phyloP scores from a whole-genome alignment of 768 basidiomycete species.

The Leccinum rimulosum region DNA sequence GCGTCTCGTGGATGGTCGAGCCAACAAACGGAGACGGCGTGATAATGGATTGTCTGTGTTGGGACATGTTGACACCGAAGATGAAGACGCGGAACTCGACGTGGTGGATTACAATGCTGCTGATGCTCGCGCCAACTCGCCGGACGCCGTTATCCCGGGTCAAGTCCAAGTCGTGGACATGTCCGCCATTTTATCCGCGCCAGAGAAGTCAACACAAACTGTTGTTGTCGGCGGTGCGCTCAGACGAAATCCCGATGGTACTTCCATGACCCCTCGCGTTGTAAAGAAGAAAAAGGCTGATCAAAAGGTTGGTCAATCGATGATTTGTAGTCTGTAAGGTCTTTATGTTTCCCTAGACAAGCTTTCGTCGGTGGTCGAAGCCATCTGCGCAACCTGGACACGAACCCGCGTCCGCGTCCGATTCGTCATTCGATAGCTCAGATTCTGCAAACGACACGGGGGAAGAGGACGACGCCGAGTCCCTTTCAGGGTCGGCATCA shows the following conservation, averaged over 20 bases:
- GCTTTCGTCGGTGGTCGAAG: conserved; percentile 53
- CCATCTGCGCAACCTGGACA: conserved; percentile 29
- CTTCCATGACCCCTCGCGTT: conserved; percentile 45
- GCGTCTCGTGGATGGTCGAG: conserved; percentile 46
- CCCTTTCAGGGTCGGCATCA: conserved; percentile 12
- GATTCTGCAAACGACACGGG: conserved; percentile 65
- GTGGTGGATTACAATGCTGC: conserved; percentile 23
- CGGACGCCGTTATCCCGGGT: not conserved
- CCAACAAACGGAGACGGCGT: conserved; percentile 49
- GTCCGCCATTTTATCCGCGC: conserved; percentile 8
- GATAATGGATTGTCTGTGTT: conserved; percentile 24
- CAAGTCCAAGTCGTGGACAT: conserved; percentile 17
- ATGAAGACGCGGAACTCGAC: conserved; percentile 35
- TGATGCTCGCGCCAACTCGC: conserved; percentile 12
- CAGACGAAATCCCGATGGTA: conserved; percentile 64
- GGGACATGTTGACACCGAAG: conserved; percentile 26
- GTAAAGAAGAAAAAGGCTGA: conserved; percentile 42
- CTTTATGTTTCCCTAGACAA: conserved; percentile 26
- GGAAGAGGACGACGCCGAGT: conserved; percentile 24
- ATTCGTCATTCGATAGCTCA: conserved; percentile 76
- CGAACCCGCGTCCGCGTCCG: conserved; percentile 38
- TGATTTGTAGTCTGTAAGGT: conserved; percentile 3
- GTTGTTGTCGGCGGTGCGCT: conserved; percentile 64
- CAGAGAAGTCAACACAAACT: conserved; percentile 14
- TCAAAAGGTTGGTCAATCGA: conserved; percentile 41